phyloP scores from a whole-genome alignment of 129 eudicot species.

The carrot (Daucus carota) region DH1_v3.0 NC_030387.2:38375001-38375500 shows the following conservation, averaged over 20 bases:
- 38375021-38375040: neutral
- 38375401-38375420: neutral
- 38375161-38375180: constrained; percentile 22
- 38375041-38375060: neutral
- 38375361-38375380: constrained; percentile 62
- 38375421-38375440: neutral
- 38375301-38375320: constrained; percentile 53
- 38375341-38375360: constrained; percentile 59
- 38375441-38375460: too few species aligned
- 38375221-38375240: constrained; percentile 72
- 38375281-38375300: constrained; percentile 62
- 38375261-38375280: constrained; percentile 82
- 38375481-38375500: neutral
- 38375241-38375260: constrained; percentile 70
- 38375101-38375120: neutral
- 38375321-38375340: constrained; percentile 91
- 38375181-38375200: constrained; percentile 22
- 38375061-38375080: neutral
- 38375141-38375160: constrained; percentile 35
- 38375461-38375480: neutral
- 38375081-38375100: neutral
- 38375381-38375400: constrained; percentile 33
- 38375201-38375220: constrained; percentile 52
- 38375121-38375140: constrained; percentile 43
- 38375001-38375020: too few species aligned